phyloP scores from a whole-genome alignment of 139 green algal species.

The Marvania coccoides region DNA sequence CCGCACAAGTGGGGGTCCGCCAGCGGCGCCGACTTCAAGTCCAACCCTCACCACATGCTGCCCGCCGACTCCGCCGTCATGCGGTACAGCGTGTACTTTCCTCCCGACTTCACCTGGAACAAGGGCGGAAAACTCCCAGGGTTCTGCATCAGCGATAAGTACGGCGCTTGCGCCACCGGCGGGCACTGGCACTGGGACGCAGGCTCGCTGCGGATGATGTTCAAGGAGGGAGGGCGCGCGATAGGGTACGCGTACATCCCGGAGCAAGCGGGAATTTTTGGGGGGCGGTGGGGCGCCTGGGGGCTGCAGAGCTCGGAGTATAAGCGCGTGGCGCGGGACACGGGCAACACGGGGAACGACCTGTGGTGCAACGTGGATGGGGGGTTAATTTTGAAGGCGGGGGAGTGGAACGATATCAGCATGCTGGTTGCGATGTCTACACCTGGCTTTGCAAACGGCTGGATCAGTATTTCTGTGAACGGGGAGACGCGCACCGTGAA shows the following conservation, averaged over 20 bases:
- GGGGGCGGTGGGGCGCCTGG: background rate
- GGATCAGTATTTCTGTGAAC: background rate
- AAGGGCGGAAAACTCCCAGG: background rate
- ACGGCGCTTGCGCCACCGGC: background rate
- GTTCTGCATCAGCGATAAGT: background rate
- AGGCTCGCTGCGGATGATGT: background rate
- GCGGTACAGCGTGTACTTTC: background rate
- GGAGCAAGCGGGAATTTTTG: background rate
- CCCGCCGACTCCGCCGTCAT: background rate
- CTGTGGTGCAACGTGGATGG: background rate
- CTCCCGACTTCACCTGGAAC: background rate
- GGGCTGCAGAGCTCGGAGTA: background rate
- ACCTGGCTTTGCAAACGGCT: background rate
- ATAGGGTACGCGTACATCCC: background rate
- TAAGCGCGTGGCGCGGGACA: background rate
- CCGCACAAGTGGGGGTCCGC: background rate
- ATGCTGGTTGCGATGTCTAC: background rate
- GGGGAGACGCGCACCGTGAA: background rate
- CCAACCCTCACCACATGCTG: background rate
- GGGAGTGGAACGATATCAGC: background rate
- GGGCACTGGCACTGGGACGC: background rate
- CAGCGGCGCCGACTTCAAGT: background rate
- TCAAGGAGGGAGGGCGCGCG: background rate
- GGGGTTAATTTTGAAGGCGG: background rate
- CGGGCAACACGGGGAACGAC: background rate